phyloP scores from a whole-genome alignment of 495 filamentous ascomycete species.

The Xylaria telfairii region DNA sequence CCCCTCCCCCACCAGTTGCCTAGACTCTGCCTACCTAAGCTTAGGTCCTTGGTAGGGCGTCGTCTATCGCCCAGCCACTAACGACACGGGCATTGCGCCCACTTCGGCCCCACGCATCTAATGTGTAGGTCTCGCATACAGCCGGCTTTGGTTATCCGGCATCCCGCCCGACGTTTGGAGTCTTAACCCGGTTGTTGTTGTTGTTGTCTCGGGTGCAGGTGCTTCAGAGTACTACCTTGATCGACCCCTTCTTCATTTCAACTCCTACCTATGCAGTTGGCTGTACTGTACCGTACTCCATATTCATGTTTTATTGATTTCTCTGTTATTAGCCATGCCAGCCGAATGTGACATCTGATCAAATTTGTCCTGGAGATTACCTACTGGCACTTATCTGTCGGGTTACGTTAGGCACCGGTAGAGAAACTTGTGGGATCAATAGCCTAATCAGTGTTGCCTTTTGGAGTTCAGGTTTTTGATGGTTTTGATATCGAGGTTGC shows the following conservation, averaged over 20 bases:
- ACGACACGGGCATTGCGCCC: background rate
- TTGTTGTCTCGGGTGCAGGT: background rate
- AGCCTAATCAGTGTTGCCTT: too few relatives aligned
- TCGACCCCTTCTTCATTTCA: background rate
- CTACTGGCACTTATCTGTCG: too few relatives aligned
- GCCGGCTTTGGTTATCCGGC: background rate
- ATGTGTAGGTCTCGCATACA: constrained; percentile 3
- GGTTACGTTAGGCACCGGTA: too few relatives aligned
- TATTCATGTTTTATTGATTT: too few relatives aligned
- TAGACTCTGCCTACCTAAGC: background rate
- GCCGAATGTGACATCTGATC: too few relatives aligned
- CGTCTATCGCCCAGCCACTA: background rate
- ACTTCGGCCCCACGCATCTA: background rate
- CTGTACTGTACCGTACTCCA: too few relatives aligned
- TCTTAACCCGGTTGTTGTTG: constrained; percentile 3
- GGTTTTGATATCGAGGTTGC: too few relatives aligned
- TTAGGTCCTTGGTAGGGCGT: background rate
- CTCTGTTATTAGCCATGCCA: too few relatives aligned
- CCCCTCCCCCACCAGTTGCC: background rate
- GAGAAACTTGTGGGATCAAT: too few relatives aligned
- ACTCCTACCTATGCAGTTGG: background rate
- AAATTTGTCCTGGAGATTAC: too few relatives aligned
- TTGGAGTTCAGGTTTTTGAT: too few relatives aligned
- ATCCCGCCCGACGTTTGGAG: background rate
- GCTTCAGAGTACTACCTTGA: background rate